phyloP scores from a whole-genome alignment of 495 filamentous ascomycete genomes.

The Penicillium verhagenii region DNA sequence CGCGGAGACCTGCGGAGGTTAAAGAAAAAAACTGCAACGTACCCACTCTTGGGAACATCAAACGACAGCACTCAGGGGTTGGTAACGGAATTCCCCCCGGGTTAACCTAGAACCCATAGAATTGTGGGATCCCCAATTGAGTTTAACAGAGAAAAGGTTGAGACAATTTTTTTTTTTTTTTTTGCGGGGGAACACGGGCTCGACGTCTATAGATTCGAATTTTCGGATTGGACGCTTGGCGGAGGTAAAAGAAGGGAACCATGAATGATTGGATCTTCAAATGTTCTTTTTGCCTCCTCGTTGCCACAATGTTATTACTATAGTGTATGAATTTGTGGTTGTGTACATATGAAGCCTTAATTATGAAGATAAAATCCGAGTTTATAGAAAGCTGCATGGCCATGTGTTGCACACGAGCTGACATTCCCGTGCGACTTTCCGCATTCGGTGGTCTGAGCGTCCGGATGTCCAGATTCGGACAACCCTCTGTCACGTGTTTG shows the following conservation, averaged over 20 bases:
- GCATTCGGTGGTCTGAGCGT: no score
- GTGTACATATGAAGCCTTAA: no score
- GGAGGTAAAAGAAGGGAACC: neutral
- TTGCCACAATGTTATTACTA: no score
- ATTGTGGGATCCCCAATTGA: neutral
- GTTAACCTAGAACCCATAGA: neutral
- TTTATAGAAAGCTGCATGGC: no score
- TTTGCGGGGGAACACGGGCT: slow-evolving; percentile 18
- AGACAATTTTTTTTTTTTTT: slow-evolving; percentile 16
- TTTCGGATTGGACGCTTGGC: slow-evolving; percentile 24
- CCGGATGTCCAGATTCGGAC: no score
- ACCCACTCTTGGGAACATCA: slow-evolving; percentile 24
- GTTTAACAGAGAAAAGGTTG: slow-evolving; percentile 11
- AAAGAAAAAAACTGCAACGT: slow-evolving; percentile 18
- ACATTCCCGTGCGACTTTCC: no score
- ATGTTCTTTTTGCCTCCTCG: neutral
- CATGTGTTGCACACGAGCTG: no score
- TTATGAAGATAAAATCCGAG: neutral
- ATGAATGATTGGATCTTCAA: neutral
- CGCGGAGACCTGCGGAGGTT: slow-evolving; percentile 17
- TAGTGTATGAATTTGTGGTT: no score
- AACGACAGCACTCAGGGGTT: slow-evolving; percentile 19
- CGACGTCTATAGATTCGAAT: slow-evolving; percentile 14
- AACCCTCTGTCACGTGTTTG: no score
- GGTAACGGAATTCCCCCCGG: slow-evolving; percentile 1